phyloP scores from a whole-genome alignment of 1,139 yeast species.

The Blastobotrys persicus region DNA sequence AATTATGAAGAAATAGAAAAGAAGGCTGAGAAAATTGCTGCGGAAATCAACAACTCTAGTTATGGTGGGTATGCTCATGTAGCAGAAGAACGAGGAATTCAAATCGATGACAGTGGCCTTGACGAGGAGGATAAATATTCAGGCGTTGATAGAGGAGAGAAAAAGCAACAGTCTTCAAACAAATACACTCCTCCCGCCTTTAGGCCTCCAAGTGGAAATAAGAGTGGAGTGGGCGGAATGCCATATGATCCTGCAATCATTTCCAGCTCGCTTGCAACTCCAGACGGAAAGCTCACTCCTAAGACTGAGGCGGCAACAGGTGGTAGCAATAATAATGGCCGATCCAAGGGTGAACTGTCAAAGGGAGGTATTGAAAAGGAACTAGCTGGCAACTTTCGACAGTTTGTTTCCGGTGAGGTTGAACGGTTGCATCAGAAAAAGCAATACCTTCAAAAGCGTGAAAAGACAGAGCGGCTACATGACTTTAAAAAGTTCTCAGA shows the following conservation, averaged over 20 bases:
- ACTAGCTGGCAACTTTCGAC: constrained; percentile 36
- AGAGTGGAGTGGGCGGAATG: constrained; percentile 19
- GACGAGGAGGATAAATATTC: constrained; percentile 97
- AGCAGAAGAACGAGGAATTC: constrained; percentile 85
- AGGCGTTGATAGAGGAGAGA: constrained; percentile 55
- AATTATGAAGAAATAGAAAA: constrained; percentile 63
- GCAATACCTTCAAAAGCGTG: constrained; percentile 34
- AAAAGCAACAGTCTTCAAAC: constrained; percentile 28
- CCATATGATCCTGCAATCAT: constrained; percentile 71
- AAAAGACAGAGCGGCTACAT: constrained; percentile 54
- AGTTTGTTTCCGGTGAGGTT: constrained; percentile 37
- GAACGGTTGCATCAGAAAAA: constrained; percentile 34
- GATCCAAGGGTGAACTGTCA: constrained; percentile 9
- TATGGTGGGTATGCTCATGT: constrained; percentile 69
- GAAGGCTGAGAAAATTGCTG: constrained; percentile 76
- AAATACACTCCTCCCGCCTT: constrained; percentile 64
- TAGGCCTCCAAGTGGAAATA: constrained; percentile 44
- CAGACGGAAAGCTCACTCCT: constrained; percentile 16
- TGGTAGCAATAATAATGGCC: constrained; percentile 5
- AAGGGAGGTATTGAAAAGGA: constrained; percentile 32
- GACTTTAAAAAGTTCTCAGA: constrained; percentile 83
- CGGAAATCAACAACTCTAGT: constrained; percentile 71
- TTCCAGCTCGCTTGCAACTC: constrained; percentile 38
- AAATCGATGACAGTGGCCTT: constrained; percentile 75
- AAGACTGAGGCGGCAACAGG: neutral